Conservation (phyloP, 2,329 filamentous ascomycete species). For the Rosellinia necatrix region DNA sequence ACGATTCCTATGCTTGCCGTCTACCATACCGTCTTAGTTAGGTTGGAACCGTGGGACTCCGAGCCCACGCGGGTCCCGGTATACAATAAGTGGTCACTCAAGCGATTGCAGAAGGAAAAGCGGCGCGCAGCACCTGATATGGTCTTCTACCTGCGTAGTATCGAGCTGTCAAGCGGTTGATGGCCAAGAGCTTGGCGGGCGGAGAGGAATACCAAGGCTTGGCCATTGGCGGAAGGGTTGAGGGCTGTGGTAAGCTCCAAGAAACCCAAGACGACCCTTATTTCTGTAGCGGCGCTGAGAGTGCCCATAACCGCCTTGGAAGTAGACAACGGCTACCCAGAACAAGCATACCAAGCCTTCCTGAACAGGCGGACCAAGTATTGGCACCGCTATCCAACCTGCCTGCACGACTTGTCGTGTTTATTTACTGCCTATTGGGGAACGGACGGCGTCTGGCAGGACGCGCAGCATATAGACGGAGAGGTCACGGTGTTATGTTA, state of each 20-base stretch:
- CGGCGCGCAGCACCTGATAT: no score
- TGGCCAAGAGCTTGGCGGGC: constrained; percentile 41
- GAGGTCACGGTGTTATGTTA: not conserved
- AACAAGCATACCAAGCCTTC: constrained; percentile 35
- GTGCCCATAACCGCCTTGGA: no score
- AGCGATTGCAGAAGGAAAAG: not conserved
- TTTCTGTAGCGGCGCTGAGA: constrained; percentile 10
- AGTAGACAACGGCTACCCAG: no score
- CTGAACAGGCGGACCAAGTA: no score
- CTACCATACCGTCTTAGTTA: not conserved
- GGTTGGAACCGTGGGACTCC: not conserved
- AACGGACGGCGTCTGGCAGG: constrained; percentile 4
- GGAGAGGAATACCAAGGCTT: constrained; percentile 42
- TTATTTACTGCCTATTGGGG: constrained; percentile 5
- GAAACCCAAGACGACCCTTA: constrained; percentile 6
- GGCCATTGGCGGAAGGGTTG: constrained; percentile 35
- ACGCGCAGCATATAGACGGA: not conserved
- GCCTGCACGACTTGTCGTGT: not conserved
- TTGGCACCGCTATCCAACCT: constrained; percentile 27
- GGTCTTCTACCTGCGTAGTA: not conserved
- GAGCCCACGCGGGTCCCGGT: not conserved
- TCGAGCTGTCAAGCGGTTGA: constrained; percentile 9
- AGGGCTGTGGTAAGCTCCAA: constrained; percentile 24
- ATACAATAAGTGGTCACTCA: not conserved
- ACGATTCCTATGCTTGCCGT: not conserved